phyloP scores from a whole-genome alignment of 2,329 filamentous ascomycete genomes.

The Fusarium coicis region DNA sequence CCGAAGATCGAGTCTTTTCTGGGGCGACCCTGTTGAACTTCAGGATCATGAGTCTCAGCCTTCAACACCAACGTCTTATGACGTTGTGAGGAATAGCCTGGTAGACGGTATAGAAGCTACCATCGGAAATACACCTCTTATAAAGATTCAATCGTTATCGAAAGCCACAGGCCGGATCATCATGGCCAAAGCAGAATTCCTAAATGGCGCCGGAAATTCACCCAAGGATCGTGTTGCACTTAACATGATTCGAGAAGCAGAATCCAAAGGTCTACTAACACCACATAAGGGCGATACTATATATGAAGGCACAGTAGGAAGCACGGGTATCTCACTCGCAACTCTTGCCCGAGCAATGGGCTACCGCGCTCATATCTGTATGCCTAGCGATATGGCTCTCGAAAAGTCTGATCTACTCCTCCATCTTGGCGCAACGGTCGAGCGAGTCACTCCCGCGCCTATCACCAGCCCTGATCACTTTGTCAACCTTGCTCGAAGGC shows the following conservation, averaged over 20 bases:
- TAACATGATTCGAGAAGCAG: constrained; percentile 86
- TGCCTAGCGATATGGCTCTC: constrained; percentile 89
- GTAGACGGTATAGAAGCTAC: constrained; percentile 87
- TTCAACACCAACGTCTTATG: constrained; percentile 36
- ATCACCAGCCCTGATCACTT: constrained; percentile 96
- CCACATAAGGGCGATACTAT: constrained; percentile 91
- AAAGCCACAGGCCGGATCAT: constrained; percentile 89
- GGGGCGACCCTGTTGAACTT: constrained; percentile 61
- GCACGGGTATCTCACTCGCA: constrained; percentile 94
- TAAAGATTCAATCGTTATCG: constrained; percentile 86
- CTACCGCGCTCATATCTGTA: constrained; percentile 95
- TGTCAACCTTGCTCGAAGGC: constrained; percentile 86
- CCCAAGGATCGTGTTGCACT: constrained; percentile 96
- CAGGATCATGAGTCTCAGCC: constrained; percentile 63
- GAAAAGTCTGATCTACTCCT: constrained; percentile 92
- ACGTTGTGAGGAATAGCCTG: constrained; percentile 53
- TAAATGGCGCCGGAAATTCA: constrained; percentile 93
- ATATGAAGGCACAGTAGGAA: constrained; percentile 97
- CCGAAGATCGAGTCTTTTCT: constrained; percentile 58
- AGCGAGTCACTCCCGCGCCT: constrained; percentile 88
- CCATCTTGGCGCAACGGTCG: constrained; percentile 91
- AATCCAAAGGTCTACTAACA: constrained; percentile 77
- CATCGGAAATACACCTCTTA: constrained; percentile 92
- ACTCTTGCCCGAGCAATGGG: constrained; percentile 88
- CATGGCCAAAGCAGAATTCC: constrained; percentile 92